These are phyloP conservation scores for Neltuma alba DNA, from an alignment of 306 rosid genomes.

Conservation along the genomic window DNA sequence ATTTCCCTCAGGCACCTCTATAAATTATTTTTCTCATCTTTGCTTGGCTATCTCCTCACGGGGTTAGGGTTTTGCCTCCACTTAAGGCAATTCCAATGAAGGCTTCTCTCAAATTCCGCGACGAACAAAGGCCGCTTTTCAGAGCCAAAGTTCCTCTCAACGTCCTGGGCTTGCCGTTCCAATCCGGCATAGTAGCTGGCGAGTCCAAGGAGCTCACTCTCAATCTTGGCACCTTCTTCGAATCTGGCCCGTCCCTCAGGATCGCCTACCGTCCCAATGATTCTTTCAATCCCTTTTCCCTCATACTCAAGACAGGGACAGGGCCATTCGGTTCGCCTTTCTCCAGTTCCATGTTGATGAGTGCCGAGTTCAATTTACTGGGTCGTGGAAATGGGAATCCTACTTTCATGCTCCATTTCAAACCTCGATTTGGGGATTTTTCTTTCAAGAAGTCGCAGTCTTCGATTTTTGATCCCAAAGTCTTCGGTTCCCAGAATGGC, in stretches of 20 bases:
- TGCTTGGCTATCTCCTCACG: too few relatives aligned
- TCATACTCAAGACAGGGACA: conserved; percentile 69
- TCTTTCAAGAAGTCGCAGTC: conserved; percentile 81
- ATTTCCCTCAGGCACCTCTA: neutral
- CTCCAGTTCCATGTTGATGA: conserved; percentile 72
- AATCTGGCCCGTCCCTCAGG: conserved; percentile 66
- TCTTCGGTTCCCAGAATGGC: conserved; percentile 21
- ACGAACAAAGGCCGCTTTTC: conserved; percentile 72
- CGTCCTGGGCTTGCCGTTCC: conserved; percentile 77
- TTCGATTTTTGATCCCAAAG: conserved; percentile 49
- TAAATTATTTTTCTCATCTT: neutral
- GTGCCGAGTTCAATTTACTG: conserved; percentile 75
- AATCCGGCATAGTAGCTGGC: conserved; percentile 83
- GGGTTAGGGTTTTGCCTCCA: conserved; percentile 20
- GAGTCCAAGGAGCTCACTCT: conserved; percentile 82
- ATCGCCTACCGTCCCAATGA: conserved; percentile 79
- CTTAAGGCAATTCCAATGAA: conserved; percentile 49
- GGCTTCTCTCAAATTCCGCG: conserved; percentile 88
- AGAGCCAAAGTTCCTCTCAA: conserved; percentile 79
- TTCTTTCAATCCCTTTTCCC: conserved; percentile 67
- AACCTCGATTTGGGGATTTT: conserved; percentile 85
- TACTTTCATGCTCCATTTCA: conserved; percentile 83
- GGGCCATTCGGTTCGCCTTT: conserved; percentile 79
- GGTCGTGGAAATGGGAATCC: conserved; percentile 52
- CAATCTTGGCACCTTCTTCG: conserved; percentile 74